Conservation (phyloP, 805 yeast genomes). For the Peterozyma xylosa region DNA sequence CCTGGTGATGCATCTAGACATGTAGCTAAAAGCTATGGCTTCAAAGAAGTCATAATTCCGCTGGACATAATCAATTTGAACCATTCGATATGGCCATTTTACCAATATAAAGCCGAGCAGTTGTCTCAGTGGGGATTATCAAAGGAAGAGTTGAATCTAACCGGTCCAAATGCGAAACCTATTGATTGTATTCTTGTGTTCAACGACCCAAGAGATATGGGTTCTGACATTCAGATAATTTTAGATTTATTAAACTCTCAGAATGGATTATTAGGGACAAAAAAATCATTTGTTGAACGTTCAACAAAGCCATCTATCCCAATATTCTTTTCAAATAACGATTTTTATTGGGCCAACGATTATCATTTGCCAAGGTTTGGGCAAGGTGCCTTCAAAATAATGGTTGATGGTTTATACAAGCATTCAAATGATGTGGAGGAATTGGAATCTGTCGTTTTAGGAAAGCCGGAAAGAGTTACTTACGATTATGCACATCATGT, state of each 20-base stretch:
- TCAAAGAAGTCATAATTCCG: conserved; percentile 64
- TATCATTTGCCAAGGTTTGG: conserved; percentile 77
- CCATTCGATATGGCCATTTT: conserved; percentile 63
- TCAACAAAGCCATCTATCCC: conserved; percentile 50
- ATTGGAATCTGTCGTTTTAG: conserved; percentile 54
- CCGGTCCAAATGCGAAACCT: conserved; percentile 24
- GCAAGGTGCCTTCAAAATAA: conserved; percentile 77
- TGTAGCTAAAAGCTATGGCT: conserved; percentile 76
- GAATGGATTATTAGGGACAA: conserved; percentile 58
- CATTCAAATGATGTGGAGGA: conserved; percentile 40
- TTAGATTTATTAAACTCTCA: conserved; percentile 62
- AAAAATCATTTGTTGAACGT: conserved; percentile 22
- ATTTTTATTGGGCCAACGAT: conserved; percentile 83
- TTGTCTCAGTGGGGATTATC: conserved; percentile 31
- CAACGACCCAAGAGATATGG: conserved; percentile 86
- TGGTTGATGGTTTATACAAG: conserved; percentile 52
- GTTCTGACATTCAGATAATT: conserved; percentile 74
- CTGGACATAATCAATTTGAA: conserved; percentile 59
- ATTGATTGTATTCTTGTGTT: conserved; percentile 78
- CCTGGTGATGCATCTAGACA: conserved; percentile 57
- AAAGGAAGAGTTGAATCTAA: conserved; percentile 19
- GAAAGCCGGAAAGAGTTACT: conserved; percentile 75
- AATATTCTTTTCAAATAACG: conserved; percentile 74
- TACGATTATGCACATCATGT: conserved; percentile 79
- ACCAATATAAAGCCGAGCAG: conserved; percentile 40